Evolutionary conservation across 352 stramenopile species (phyloP).

Genomic region (Elongisporangium undulatum): DNA sequence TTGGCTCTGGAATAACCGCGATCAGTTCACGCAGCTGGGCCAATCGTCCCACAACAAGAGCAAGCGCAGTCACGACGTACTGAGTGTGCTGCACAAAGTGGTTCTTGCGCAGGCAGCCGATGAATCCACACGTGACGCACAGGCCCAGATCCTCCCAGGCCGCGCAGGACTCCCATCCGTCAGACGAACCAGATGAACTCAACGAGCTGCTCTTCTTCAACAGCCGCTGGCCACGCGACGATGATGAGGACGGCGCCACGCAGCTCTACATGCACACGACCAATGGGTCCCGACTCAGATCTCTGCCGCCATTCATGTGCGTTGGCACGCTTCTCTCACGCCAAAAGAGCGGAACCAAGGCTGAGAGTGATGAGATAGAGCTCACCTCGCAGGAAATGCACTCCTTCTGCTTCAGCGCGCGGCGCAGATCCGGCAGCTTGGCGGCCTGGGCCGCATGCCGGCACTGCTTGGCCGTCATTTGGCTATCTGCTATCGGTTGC

Average conservation of each 20-base stretch:
- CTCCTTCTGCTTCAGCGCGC: slow-evolving; percentile 41
- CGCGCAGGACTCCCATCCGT: slow-evolving; percentile 26
- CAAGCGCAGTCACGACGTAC: slow-evolving; percentile 10
- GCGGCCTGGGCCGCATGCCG: slow-evolving; percentile 54
- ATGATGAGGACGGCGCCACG: slow-evolving; percentile 3
- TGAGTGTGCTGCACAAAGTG: slow-evolving; percentile 53
- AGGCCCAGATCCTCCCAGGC: slow-evolving; percentile 38
- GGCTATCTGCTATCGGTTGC: neutral
- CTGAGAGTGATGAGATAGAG: neutral
- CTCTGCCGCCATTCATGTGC: neutral
- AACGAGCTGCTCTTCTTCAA: neutral
- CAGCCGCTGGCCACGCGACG: neutral
- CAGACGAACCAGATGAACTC: slow-evolving; percentile 3
- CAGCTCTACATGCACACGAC: slow-evolving; percentile 15
- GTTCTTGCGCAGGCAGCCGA: slow-evolving; percentile 44
- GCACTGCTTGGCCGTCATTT: slow-evolving; percentile 45
- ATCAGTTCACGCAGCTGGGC: neutral
- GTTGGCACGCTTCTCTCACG: neutral
- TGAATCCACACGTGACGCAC: slow-evolving; percentile 57
- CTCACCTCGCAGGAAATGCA: slow-evolving; percentile 37
- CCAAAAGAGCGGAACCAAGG: neutral
- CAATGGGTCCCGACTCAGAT: neutral
- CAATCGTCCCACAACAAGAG: neutral
- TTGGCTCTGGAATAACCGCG: slow-evolving; percentile 16
- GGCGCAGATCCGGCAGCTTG: slow-evolving; percentile 40